Evolutionary conservation across 2,329 filamentous ascomycete species (phyloP).

Genomic region (Aureobasidium sp.): DNA sequence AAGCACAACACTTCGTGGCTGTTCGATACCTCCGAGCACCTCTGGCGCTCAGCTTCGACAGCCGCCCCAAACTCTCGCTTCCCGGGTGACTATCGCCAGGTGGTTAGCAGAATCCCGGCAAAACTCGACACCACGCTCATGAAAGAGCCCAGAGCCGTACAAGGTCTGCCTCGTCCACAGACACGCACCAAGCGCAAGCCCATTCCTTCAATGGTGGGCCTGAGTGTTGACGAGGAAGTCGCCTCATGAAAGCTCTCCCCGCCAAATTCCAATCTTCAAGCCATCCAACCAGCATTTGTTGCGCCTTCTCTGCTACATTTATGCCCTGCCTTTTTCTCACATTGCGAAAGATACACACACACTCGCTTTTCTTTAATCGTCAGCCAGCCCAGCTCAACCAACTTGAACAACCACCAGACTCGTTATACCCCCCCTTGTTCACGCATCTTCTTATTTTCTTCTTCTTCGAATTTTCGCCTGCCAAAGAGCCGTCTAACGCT

Average conservation of each 20-base stretch:
- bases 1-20: constrained; percentile 59
- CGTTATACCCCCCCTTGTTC: constrained; percentile 12
- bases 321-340: too few species aligned
- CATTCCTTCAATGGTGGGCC: constrained; percentile 37
- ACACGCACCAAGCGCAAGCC: constrained; percentile 44
- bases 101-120: constrained; percentile 60
- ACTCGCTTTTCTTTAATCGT: too few species aligned
- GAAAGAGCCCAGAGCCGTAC: constrained; percentile 85
- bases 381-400: too few species aligned
- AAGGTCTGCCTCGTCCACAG: constrained; percentile 65
- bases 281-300: background rate
- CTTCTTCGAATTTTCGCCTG: too few species aligned
- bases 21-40: constrained; percentile 66
- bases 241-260: background rate
- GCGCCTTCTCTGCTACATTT: too few species aligned
- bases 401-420: too few species aligned
- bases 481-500: too few species aligned
- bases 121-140: constrained; percentile 81
- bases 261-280: background rate
- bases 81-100: constrained; percentile 47
- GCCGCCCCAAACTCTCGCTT: constrained; percentile 49
- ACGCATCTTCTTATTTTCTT: too few species aligned
- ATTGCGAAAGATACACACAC: too few species aligned
- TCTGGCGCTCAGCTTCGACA: constrained; percentile 63
- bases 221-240: constrained; percentile 15